Evolutionary conservation across 257 asterid genomes (phyloP).

Genomic region (Apocynum venetum): DNA sequence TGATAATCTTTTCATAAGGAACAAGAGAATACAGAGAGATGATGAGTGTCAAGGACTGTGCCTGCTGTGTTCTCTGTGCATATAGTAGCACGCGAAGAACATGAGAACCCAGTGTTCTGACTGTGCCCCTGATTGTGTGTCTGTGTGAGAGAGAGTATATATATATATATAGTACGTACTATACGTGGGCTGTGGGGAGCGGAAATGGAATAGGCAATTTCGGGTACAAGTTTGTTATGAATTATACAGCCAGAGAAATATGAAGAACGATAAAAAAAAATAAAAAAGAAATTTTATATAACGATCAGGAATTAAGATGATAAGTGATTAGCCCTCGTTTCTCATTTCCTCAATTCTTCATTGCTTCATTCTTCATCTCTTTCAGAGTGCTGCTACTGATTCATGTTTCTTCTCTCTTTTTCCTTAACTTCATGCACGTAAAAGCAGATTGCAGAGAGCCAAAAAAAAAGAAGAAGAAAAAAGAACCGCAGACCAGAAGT

Average conservation of each 20-base stretch:
- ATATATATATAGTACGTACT: not conserved
- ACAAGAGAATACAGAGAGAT: not conserved
- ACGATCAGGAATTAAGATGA: not conserved
- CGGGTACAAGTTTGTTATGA: conserved; percentile 3
- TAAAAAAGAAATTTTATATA: not conserved
- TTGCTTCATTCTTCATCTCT: not conserved
- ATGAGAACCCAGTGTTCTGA: conserved; percentile 11
- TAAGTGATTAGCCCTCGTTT: no score
- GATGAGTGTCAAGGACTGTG: conserved; percentile 6
- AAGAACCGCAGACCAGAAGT: not conserved
- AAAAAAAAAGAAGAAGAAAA: no score
- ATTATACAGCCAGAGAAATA: not conserved
- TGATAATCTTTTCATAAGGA: conserved; percentile 46
- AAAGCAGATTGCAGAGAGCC: not conserved
- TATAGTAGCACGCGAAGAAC: conserved; percentile 27
- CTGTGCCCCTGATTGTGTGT: not conserved
- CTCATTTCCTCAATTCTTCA: not conserved
- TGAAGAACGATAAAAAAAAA: not conserved
- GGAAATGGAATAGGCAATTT: not conserved
- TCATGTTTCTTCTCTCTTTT: not conserved
- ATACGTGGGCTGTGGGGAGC: not conserved
- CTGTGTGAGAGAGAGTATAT: conserved; percentile 15
- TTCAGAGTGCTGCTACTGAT: not conserved
- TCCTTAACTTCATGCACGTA: conserved; percentile 1
- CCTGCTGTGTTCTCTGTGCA: conserved; percentile 4